phyloP scores from a whole-genome alignment of 2,329 filamentous ascomycete species.

The Proliferodiscus dingleyae region DNA sequence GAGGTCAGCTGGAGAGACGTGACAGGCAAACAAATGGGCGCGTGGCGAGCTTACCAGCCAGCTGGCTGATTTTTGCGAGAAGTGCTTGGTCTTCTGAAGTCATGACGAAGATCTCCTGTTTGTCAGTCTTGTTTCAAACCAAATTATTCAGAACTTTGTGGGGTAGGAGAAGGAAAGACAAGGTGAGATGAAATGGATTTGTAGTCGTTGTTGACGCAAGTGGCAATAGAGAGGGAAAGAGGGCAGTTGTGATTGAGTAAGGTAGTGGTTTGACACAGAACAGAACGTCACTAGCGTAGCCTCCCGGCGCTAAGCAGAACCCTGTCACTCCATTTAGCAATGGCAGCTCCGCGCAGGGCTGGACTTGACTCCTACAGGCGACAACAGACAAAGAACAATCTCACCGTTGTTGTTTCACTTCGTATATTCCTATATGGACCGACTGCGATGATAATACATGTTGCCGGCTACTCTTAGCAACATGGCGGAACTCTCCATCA shows the following conservation, averaged over 20 bases:
- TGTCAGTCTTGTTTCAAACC: constrained; percentile 17
- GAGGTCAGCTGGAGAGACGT: constrained; percentile 33
- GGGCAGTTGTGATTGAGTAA: not conserved
- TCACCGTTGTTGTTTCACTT: not conserved
- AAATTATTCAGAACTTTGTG: not conserved
- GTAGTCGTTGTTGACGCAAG: no score
- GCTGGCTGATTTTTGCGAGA: constrained; percentile 49
- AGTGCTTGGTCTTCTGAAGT: constrained; percentile 53
- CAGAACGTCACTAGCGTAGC: constrained; percentile 2
- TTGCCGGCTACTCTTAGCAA: constrained; percentile 3
- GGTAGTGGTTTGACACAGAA: not conserved
- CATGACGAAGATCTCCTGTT: constrained; percentile 25
- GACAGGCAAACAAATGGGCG: constrained; percentile 36
- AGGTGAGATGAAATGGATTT: not conserved
- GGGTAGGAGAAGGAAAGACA: not conserved
- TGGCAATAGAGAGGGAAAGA: not conserved
- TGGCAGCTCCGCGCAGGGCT: not conserved
- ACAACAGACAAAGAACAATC: constrained; percentile 12
- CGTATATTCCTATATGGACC: constrained; percentile 18
- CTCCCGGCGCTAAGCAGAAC: not conserved
- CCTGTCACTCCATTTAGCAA: not conserved
- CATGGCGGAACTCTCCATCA: constrained; percentile 37
- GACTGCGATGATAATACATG: constrained; percentile 14
- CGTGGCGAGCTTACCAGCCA: constrained; percentile 44
- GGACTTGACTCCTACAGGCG: constrained; percentile 1